Base-by-base conservation (phyloP, 2,329 filamentous ascomycete genomes). In the Sporothrix variecibatus region DNA sequence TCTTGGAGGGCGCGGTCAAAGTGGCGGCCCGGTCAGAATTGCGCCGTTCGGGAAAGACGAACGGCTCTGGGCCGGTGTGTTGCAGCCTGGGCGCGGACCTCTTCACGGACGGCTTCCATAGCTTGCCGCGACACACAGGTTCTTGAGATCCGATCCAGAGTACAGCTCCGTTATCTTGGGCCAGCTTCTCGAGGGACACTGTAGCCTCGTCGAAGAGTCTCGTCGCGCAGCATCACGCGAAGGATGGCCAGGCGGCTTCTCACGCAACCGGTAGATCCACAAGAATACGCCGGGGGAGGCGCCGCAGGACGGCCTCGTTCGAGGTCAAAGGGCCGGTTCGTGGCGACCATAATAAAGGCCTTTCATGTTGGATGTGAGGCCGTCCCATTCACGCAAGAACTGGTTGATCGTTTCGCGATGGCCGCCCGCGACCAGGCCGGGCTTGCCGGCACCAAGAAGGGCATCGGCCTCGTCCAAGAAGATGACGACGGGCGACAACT, bases 401-500 rank as follows among this genome's bases (percentile, higher is more conserved):
- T 99, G 95, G 80, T 98, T 99, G 82, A 98, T 95, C 72, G 96
- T 92, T 81, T 98, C 95, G 69, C 95, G 90, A 78, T 97, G 93
- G 1, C 89, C 91, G 6, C 89, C 89, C 89, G 40, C 93, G 87
- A 78, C 90, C 91, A 75, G 88, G 87, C 31, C 87, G 86, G 53
- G 89, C 88, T 76, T 90, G 88, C 72, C 96, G 90, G 93, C 91
- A 34, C 93, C 93, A 73, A 99, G 92, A 67, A 99, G 91, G 8
- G 95, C 93, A 81, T 99, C 96, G 28, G 95, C 96, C 83, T 99
- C 96, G 80, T 99, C 96, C 76, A 99, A 94, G 84, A 99, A 98
- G 70, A 99, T 93, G 20, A 99, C 92, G 79, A 95, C 95, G 0
- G 96, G 96, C 1, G 93, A 92, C 8, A 98, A 88, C 82, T 97